A percentile compares a stretch with the other conserved stretches of the same genome.
Conservation (phyloP, 2,329 filamentous ascomycete genomes). For the Diaporthe ilicicola region DNA sequence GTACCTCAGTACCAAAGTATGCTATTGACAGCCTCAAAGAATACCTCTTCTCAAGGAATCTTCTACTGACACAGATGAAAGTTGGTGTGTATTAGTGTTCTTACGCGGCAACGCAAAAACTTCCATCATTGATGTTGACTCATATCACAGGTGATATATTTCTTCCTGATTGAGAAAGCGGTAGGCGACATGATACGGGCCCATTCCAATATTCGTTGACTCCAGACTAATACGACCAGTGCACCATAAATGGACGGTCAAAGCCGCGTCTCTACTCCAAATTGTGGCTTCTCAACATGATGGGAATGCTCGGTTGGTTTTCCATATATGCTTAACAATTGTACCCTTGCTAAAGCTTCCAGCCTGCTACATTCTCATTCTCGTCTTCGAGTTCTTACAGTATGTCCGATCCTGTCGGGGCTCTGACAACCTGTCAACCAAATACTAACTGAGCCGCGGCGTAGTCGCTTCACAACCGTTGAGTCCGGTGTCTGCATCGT, state of each 20-base stretch:
- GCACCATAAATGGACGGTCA: neutral
- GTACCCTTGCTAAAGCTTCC: neutral
- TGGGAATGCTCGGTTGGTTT: conserved; percentile 3
- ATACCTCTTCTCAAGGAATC: too few relatives aligned
- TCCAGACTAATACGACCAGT: neutral
- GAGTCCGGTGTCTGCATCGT: conserved; percentile 13
- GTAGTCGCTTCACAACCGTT: neutral
- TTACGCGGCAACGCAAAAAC: neutral
- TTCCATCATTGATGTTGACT: neutral
- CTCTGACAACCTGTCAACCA: neutral
- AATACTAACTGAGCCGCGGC: neutral
- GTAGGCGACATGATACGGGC: neutral
- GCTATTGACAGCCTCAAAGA: neutral
- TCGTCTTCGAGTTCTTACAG: conserved; percentile 11
- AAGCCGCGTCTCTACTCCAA: conserved; percentile 8
- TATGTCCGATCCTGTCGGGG: neutral
- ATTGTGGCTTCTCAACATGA: conserved; percentile 11
- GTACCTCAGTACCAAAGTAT: conserved; percentile 9
- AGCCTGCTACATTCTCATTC: conserved; percentile 1
- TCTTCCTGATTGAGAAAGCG: conserved; percentile 1
- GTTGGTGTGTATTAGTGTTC: neutral
- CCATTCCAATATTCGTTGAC: neutral
- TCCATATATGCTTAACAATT: neutral
- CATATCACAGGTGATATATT: neutral
- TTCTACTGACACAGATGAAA: neutral